Evolutionary conservation across 75 land plant genomes (phyloP), one percentile per base, ranked within the genome.

Genomic region (Sequoia sempervirens): DNA sequence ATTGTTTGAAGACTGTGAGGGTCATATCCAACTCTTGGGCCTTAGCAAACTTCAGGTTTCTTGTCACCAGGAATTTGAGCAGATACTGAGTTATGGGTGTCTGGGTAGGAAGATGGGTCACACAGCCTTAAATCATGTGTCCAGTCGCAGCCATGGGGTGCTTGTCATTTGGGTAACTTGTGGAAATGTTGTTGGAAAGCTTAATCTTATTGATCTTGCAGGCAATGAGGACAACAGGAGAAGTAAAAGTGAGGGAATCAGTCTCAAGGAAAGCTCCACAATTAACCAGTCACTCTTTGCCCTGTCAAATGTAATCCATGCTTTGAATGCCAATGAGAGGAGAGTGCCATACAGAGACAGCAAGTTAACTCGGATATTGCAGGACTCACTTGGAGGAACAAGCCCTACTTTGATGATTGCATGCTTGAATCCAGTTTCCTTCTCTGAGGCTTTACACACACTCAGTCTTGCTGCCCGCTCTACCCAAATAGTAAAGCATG

Each of bases 301-400:
- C 4, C 74, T 89, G 30, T 86, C 90, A 26, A 89, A 89, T 81
- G 88, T 89, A 41, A 89, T 89, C 78, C 54, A 84, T 82, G 85
- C 90, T 6, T 69, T 89, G 52, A 85, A 86, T 43, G 50, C 88
- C 30, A 86, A 89, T 84, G 90, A 89, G 52, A 79, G 7, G 68
- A 64, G 95, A 58, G 90, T 97, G 3, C 99, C 97, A 14, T 95
- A 97, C 46, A 83, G 99, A 68, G 99, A 95, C 64, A 95, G 97
- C 93, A 97, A 97, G 81, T 83, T 95, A 84, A 97, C 99, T 3
- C 88, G 97, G 1, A 97, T 97, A 53, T 79, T 97, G 84, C 99
- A 95, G 88, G 99, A 97, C 70, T 97, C 99, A 36, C 89, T 97
- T 70, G 99, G 99, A 36, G 96, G 99, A 45, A 87, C 86, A 0